Conservation (phyloP, 2,329 filamentous ascomycete genomes). For the Fusarium beomiforme region DNA sequence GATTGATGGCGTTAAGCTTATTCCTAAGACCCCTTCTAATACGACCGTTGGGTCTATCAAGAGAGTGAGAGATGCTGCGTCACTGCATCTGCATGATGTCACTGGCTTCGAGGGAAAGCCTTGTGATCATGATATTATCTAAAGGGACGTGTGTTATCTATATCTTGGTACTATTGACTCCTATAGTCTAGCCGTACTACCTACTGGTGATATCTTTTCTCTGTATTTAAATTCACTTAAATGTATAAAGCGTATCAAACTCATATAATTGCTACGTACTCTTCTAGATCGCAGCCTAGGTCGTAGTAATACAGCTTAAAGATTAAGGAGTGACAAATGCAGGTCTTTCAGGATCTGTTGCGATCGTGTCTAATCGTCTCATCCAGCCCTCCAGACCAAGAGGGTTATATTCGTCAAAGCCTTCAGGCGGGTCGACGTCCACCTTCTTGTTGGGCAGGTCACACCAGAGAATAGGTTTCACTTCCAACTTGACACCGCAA, state of each 20-base stretch:
- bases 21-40: slow-evolving; percentile 38
- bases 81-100: slow-evolving; percentile 35
- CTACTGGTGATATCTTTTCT: too few species aligned
- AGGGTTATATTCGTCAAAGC: fast-evolving
- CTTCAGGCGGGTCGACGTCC: too few species aligned
- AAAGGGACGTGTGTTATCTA: neutral
- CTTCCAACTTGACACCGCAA: too few species aligned
- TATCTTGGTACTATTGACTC: too few species aligned
- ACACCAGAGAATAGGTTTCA: too few species aligned
- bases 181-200: too few species aligned
- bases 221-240: too few species aligned
- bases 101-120: slow-evolving; percentile 23
- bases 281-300: fast-evolving
- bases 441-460: neutral
- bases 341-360: neutral
- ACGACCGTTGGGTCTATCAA: slow-evolving; percentile 29
- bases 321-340: fast-evolving
- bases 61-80: slow-evolving; percentile 25
- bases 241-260: too few species aligned
- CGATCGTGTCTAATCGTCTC: fast-evolving
- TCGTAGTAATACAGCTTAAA: fast-evolving
- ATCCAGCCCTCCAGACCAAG: neutral
- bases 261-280: fast-evolving
- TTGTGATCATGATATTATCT: slow-evolving; percentile 41
- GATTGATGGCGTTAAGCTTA: slow-evolving; percentile 34